Base-by-base conservation (phyloP, 306 rosid genomes). In the Gynostemma pentaphyllum region DNA sequence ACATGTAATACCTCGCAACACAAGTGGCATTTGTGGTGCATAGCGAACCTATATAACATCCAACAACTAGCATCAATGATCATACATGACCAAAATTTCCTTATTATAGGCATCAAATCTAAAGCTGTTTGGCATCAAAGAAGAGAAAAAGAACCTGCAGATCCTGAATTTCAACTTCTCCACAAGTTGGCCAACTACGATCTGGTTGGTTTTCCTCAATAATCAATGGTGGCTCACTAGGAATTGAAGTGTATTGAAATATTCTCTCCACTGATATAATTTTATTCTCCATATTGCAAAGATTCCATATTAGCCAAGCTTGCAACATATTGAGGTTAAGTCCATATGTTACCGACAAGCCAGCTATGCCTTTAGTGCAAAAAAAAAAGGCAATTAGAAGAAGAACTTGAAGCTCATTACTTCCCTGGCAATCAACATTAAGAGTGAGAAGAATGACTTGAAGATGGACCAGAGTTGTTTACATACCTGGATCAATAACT, bases 251-350 rank as follows among this genome's bases (percentile, higher is more conserved):
- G 72, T 90, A 87, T 49, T 90, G 97, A 74, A 87, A 68, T 60
- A 90, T 74, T 76, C 94, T 82, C 75, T 90, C 97, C 3, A 87
- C 94, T 4, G 97, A 87, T 82, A 90, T 87, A 32, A 90, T 90
- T 66, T 70, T 90, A 64, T 81, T 87, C 84, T 90, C 95, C 82
- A 81, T 37, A 27, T 67, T 68, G 69, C 95, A 87, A 73, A 85
- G 74, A 51, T 13, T 46, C 87, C 81, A 69, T 61, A 85, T 78
- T 22, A 85, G 15, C 60, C 4, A 29, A 62, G 69, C 57, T 73
- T 79, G 97, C 50, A 82, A 2, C 51, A 14, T 41, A 61, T 85
- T 87, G 67, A 87, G 80, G 76, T 67, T 79, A 48, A 85, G 86
- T 54, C 94, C 97, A 57, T 85, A 90, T 10, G 95, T 87, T 74